phyloP scores from a whole-genome alignment of 2,329 filamentous ascomycete species.

The Diplodia mutila region DNA sequence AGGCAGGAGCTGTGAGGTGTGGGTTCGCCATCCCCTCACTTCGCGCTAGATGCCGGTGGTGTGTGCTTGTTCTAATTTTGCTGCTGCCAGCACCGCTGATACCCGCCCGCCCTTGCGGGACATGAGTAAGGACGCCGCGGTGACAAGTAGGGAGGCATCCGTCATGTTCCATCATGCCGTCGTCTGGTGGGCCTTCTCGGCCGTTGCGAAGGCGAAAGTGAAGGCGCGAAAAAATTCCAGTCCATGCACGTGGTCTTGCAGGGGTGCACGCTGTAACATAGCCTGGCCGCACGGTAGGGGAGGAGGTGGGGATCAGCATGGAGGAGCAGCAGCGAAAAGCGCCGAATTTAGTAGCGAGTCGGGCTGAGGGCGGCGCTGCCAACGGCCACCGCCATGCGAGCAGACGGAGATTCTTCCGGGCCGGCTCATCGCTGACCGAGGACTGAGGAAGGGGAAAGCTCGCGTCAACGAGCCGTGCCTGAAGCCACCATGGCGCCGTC shows the following conservation, averaged over 20 bases:
- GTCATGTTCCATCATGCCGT: conserved; percentile 18
- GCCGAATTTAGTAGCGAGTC: conserved; percentile 1
- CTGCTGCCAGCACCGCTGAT: conserved; percentile 4
- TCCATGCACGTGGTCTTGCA: conserved; percentile 16
- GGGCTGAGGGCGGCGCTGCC: conserved; percentile 5
- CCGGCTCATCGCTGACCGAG: not conserved
- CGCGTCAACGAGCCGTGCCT: not conserved
- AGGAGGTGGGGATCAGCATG: conserved; percentile 14
- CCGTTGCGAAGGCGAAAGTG: not conserved
- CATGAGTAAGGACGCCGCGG: not conserved
- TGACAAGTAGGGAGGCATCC: conserved; percentile 7
- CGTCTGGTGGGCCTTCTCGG: not conserved
- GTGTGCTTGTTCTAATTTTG: conserved; percentile 7
- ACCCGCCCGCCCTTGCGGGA: not conserved
- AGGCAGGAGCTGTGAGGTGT: conserved; percentile 5
- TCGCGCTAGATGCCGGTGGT: conserved; percentile 13
- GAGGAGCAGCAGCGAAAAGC: conserved; percentile 6
- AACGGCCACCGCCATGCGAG: not conserved
- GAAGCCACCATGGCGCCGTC: not conserved
- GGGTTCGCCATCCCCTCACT: conserved; percentile 8
- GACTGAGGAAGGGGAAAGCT: conserved; percentile 1
- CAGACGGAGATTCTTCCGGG: conserved; percentile 4
- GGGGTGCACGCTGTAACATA: not conserved
- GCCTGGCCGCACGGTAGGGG: conserved; percentile 4
- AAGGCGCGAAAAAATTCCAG: not conserved